phyloP scores from a whole-genome alignment of 331 rosid genomes.

The Erythrophleum ivorense region DNA sequence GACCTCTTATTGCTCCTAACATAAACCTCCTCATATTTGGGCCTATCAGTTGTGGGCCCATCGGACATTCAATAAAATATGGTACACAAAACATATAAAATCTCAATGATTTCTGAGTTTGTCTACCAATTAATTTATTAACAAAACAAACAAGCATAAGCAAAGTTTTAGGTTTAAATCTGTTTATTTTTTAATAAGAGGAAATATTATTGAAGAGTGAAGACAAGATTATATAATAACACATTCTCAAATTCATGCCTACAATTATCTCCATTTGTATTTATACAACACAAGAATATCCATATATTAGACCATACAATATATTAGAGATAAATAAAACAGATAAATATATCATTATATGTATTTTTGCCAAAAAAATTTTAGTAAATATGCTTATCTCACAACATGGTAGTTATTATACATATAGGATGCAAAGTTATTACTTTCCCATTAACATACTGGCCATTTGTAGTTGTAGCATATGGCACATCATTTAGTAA shows the following conservation, averaged over 20 bases:
- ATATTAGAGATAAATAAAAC: not conserved
- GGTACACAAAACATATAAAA: not conserved
- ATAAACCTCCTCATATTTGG: no score
- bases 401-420: not conserved
- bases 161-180: conserved; percentile 14
- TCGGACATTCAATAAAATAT: not conserved
- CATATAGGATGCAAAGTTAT: not conserved
- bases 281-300: conserved; percentile 18
- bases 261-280: not conserved
- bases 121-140: not conserved
- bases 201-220: not conserved
- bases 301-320: conserved; percentile 3
- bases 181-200: not conserved
- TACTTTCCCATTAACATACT: not conserved
- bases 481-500: not conserved
- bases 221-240: not conserved
- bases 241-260: conserved; percentile 1
- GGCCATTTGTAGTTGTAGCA: no score
- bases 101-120: not conserved
- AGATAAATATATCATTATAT: not conserved
- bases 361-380: not conserved
- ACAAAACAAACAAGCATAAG: conserved; percentile 21
- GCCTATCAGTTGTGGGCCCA: no score
- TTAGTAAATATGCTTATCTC: not conserved
- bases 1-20: no score